Evolutionary conservation across 108 stramenopile species (phyloP), one percentile per base, ranked within the genome.

Genomic region (Fragilaria radians): DNA sequence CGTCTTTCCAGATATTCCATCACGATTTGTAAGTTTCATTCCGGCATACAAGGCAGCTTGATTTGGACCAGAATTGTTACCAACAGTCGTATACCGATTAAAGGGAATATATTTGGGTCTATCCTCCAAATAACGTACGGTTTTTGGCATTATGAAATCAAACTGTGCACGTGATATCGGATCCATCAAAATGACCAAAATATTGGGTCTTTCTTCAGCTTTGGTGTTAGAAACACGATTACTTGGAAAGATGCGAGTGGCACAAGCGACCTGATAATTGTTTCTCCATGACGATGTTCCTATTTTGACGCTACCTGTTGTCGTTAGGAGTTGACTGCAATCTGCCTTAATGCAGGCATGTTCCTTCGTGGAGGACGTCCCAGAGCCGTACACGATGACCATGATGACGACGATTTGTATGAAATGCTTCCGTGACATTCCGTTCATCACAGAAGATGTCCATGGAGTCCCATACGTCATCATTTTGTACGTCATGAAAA

Each of bases 31-130:
- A 48, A 77, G 36, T 18, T 57, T 52, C 32, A 52, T 32, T 46
- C 80, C 80, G 4, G 73, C 61, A 53, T 71, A 81, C 23, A 81
- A 36, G 4, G 74, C 80, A 0, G 80, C 68, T 51, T 81, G 80
- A 33, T 81, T 81, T 22, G 76, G 76, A 17, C 80, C 80, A 23
- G 80, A 80, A 56, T 77, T 81, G 18, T 70, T 61, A 7, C 80
- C 80, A 4, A 81, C 73, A 1, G 66, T 65, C 0, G 66, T 81
- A 47, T 77, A 81, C 17, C 59, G 53, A 30, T 47, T 46, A 53
- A 81, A 81, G 24, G 33, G 1, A 42, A 42, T 42, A 7, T 7
- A 7, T 14, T 14, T 7, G 36, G 36, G 11, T 14, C 14, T 7
- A 14, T 7, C 7, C 19, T 61, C n/a, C 23, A 80, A 25, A 5